phyloP scores from a whole-genome alignment of 352 stramenopile species.

The Discostella stelligera region DNA sequence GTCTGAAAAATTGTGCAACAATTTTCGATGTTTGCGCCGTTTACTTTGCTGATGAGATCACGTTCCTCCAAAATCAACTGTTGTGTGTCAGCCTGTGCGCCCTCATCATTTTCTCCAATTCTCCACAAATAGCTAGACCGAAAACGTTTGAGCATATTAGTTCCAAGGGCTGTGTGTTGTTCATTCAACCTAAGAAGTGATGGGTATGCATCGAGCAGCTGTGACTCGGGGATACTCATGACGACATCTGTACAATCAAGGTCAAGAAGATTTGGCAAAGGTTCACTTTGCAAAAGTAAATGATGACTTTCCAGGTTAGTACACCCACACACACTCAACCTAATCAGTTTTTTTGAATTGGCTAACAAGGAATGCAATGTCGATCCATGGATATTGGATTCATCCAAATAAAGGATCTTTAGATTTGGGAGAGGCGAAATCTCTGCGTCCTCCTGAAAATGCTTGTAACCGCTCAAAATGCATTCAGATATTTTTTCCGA shows the following conservation, averaged over 20 bases:
- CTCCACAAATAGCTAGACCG: slow-evolving; percentile 19
- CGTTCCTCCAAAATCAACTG: too few species aligned
- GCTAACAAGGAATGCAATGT: slow-evolving; percentile 5
- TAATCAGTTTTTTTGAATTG: slow-evolving; percentile 18
- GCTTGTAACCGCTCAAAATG: slow-evolving; percentile 7
- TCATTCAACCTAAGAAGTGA: slow-evolving; percentile 36
- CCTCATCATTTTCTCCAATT: slow-evolving; percentile 1
- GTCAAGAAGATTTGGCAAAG: slow-evolving; percentile 21
- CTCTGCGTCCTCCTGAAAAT: slow-evolving; percentile 1
- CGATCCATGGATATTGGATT: slow-evolving; percentile 8
- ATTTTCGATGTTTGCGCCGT: too few species aligned
- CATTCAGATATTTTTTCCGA: not conserved
- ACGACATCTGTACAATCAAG: slow-evolving; percentile 26
- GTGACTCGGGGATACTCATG: slow-evolving; percentile 16
- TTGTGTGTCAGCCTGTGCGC: too few species aligned
- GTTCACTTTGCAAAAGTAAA: not conserved
- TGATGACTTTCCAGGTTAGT: slow-evolving; percentile 10
- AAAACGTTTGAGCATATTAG: slow-evolving; percentile 10
- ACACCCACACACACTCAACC: slow-evolving; percentile 24
- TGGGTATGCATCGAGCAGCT: slow-evolving; percentile 7
- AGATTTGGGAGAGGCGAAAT: slow-evolving; percentile 10
- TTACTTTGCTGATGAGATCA: too few species aligned
- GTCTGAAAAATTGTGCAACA: too few species aligned
- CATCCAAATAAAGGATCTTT: slow-evolving; percentile 22
- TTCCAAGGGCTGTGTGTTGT: slow-evolving; percentile 17